Conservation (phyloP, 139 green algal species). For the Coelastrella sp. region DNA sequence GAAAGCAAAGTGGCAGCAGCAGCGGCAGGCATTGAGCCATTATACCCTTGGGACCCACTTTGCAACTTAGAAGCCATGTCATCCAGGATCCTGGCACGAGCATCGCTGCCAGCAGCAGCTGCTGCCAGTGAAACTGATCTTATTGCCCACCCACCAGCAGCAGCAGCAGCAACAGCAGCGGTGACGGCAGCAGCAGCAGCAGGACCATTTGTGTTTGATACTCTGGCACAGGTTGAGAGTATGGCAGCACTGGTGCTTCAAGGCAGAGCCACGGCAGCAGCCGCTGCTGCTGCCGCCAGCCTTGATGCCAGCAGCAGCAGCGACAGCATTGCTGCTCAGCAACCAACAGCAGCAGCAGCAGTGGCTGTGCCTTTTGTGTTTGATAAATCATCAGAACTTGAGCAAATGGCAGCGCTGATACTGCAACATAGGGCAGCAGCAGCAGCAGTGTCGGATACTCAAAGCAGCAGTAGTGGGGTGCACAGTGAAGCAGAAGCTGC, state of each 20-base stretch:
- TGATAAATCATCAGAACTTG: neutral
- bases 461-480: neutral
- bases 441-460: neutral
- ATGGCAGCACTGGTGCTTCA: slow-evolving; percentile 7
- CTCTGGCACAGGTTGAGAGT: neutral
- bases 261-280: neutral
- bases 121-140: too few species aligned
- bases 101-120: too few species aligned
- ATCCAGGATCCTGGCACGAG: too few species aligned
- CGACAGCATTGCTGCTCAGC: neutral
- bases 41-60: too few species aligned
- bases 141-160: too few species aligned
- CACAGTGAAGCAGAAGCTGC: neutral
- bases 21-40: too few species aligned
- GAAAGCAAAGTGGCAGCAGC: too few species aligned
- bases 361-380: neutral
- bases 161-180: too few species aligned
- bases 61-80: too few species aligned
- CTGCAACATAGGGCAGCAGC: neutral
- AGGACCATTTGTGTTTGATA: too few species aligned
- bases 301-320: too few species aligned
- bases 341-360: neutral
- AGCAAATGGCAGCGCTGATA: neutral
- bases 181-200: too few species aligned
- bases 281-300: neutral